Conservation (phyloP, 2,329 filamentous ascomycete genomes). For the Coleophoma eucalyptorum region DNA sequence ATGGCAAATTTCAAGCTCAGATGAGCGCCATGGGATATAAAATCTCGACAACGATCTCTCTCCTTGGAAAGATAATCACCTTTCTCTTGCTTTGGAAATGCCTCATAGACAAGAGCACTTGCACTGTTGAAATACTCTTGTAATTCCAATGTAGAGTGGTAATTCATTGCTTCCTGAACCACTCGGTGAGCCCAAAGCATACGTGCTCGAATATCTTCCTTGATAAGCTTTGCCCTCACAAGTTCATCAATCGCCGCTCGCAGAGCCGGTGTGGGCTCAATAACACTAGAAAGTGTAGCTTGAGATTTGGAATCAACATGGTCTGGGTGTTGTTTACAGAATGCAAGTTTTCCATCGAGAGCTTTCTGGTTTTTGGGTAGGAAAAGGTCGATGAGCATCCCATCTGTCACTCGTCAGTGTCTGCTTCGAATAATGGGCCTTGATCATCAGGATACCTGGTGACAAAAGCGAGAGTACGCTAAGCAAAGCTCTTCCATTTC, state of each 20-base stretch:
- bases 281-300: constrained; percentile 7
- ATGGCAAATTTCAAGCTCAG: constrained; percentile 8
- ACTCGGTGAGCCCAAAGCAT: constrained; percentile 13
- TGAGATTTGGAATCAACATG: constrained; percentile 4
- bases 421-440: background rate
- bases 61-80: constrained; percentile 3
- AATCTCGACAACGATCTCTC: constrained; percentile 9
- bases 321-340: constrained; percentile 13
- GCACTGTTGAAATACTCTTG: constrained; percentile 12
- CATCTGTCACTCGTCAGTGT: constrained; percentile 6
- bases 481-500: constrained; percentile 9
- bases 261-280: constrained; percentile 6
- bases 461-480: constrained; percentile 14
- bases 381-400: constrained; percentile 15
- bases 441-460: constrained; percentile 4
- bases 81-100: constrained; percentile 11
- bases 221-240: constrained; percentile 11
- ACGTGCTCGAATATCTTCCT: constrained; percentile 8
- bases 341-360: constrained; percentile 12
- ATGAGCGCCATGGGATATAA: constrained; percentile 12
- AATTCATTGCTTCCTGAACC: constrained; percentile 19
- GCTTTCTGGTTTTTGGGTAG: constrained; percentile 13
- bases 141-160: constrained; percentile 10
- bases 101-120: constrained; percentile 10
- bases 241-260: constrained; percentile 11